Base-by-base conservation (phyloP, 1,284 basidiomycete species). In the Pseudozyma flocculosa region DNA sequence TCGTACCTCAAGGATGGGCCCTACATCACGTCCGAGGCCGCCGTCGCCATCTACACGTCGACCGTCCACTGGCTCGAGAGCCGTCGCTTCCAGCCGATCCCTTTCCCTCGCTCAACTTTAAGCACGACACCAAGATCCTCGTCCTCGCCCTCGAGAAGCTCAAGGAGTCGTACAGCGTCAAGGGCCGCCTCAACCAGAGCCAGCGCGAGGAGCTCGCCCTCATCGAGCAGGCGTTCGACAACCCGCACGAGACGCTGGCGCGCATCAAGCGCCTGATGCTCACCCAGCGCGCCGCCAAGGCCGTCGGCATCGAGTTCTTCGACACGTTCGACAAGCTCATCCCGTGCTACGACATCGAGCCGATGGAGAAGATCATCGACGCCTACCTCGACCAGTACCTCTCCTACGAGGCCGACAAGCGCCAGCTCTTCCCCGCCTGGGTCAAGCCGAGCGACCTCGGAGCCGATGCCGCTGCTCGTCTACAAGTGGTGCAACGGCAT, bases 401-500 rank as follows among this genome's bases (percentile, higher is more conserved):
- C 23, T 70, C 65, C 18, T 78, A 78, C 65, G 76, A 78, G 56
- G 73, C 75, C 10, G 74, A 76, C 60, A 75, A 75, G 60, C 73
- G 76, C n/a, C 71, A 74, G 48, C 65, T 78, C 18, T 78, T 78
- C 70, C 76, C 76, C 8, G 72, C 76, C 3, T 78, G 76, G 76
- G 75, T 78, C 68, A 78, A 78, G 60, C 76, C 76, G 3, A 69
- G 69, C 54, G 76, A 78, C 48, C n/a, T 68, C 70, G 39, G 76
- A 78, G 55, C 76, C 76, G 11, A 68, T 72, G 43, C 76, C 76
- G 14, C 48, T 78, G 58, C 64, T 78, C 13, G 76, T 78, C 40
- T 78, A 77, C 70, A 78, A 78, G 56, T 78, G 76, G 76, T 75
- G 69, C 55, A 77, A 76, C 49, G 76, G 72, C 23, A 70, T 78